Evolutionary conservation across 106 monocot genomes (phyloP), one percentile per base, ranked within the genome.

Genomic region (Hemerocallis citrina): DNA sequence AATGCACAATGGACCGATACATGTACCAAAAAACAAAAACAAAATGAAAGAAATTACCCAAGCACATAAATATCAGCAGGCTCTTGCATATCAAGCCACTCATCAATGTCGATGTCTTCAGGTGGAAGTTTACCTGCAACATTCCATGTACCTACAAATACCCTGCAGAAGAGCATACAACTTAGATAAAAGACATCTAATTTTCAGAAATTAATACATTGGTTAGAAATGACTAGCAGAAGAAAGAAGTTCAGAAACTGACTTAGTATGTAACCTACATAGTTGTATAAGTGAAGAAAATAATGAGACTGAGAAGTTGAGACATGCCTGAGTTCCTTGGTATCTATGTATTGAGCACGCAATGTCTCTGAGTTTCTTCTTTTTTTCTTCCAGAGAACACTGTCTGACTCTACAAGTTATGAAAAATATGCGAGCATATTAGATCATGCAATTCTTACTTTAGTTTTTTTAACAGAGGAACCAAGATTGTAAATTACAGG

Each of bases 141-240:
- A 70, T 96, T 96, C 90, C 90, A 96, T 29, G 95, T 87, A 27
- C 95, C 90, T 19, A 84, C 70, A 50, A 78, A 84, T 32, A 96
- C 55, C 66, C 90, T 90, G 73, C 34, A 73, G 55, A 37, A 63
- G 9, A 43, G 32, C 7, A 38, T 7, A 25, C 10, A 23, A 9
- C 13, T 60, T 8, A 46, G 44, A 16, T 34, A 28, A 50, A 50
- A 13, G 12, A 50, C 7, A 17, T n/a, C 3, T 2, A 14, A 49
- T 7, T 49, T 22, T 49, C 22, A 38, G 37, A 6, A 38, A 6
- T 38, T 11, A 38, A 38, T 6, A 6, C 37, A 5, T 6, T 38
- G n/a, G n/a, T n/a, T n/a, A n/a, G n/a, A n/a, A n/a, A n/a, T n/a
- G n/a, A n/a, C n/a, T n/a, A n/a, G n/a, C n/a, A n/a, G n/a, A n/a